phyloP scores from a whole-genome alignment of 2,329 filamentous ascomycete species.

The Fusarium anguioides region DNA sequence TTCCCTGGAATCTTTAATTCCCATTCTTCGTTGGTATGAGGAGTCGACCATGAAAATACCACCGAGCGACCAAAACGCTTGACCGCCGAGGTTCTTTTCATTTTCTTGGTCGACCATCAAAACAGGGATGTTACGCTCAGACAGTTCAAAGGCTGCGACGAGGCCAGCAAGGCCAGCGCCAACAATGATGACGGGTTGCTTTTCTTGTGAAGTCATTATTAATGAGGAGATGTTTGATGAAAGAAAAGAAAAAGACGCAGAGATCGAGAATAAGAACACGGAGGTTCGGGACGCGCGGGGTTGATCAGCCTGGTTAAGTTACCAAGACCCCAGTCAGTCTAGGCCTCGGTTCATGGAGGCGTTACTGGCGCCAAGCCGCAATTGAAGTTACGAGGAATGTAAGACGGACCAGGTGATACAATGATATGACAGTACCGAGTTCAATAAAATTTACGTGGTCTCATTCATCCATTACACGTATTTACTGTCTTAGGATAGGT shows the following conservation, averaged over 20 bases:
- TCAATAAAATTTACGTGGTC: background rate
- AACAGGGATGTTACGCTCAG: constrained; percentile 60
- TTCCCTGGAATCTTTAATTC: constrained; percentile 67
- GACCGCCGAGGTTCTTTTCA: constrained; percentile 66
- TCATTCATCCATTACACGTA: background rate
- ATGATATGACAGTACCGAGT: background rate
- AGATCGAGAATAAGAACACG: constrained; percentile 5
- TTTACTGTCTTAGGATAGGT: constrained; percentile 8
- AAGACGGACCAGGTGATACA: background rate
- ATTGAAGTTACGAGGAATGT: constrained; percentile 2
- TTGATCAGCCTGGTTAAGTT: constrained; percentile 6
- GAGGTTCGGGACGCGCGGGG: constrained; percentile 23
- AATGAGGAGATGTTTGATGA: background rate
- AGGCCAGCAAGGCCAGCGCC: constrained; percentile 69
- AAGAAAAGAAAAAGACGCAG: background rate
- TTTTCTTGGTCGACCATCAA: constrained; percentile 70
- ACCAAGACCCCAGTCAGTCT: background rate
- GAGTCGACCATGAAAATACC: constrained; percentile 71
- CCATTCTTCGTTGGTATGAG: constrained; percentile 65
- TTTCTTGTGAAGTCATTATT: constrained; percentile 19
- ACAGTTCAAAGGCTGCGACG: constrained; percentile 68
- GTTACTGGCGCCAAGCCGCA: constrained; percentile 21
- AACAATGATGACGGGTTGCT: constrained; percentile 63
- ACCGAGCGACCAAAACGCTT: constrained; percentile 73
- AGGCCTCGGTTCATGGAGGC: constrained; percentile 10